Evolutionary conservation across 2,329 filamentous ascomycete genomes (phyloP).

Genomic region (Amylocarpus encephaloides): DNA sequence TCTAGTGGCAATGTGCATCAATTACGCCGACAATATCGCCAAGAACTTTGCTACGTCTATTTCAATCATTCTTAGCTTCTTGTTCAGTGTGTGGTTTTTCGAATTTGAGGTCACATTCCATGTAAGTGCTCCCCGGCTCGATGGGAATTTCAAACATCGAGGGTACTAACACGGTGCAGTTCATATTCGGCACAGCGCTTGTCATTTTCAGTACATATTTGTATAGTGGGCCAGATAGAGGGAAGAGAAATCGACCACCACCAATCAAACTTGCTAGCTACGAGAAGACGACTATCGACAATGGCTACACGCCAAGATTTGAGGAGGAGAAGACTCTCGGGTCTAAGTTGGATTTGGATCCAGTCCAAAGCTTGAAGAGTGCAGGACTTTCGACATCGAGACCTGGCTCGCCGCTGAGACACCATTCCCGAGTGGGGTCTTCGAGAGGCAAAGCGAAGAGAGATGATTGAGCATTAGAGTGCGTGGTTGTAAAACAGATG

Average conservation of each 20-base stretch:
- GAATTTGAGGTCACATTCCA: conserved; percentile 65
- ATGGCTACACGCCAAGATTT: conserved; percentile 28
- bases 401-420: conserved; percentile 41
- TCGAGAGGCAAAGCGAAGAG: conserved; percentile 34
- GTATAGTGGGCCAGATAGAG: conserved; percentile 67
- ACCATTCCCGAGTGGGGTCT: conserved; percentile 37
- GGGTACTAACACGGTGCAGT: conserved; percentile 45
- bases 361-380: conserved; percentile 31
- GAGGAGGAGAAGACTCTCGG: conserved; percentile 23
- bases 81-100: conserved; percentile 83
- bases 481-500: conserved; percentile 2
- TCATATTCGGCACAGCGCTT: conserved; percentile 69
- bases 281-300: conserved; percentile 54
- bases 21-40: conserved; percentile 80
- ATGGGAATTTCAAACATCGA: background rate
- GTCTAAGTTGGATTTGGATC: conserved; percentile 26
- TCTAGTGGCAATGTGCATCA: conserved; percentile 74
- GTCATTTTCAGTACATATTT: conserved; percentile 81
- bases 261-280: conserved; percentile 66
- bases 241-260: conserved; percentile 51
- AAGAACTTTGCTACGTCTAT: conserved; percentile 93
- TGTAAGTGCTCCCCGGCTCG: conserved; percentile 45
- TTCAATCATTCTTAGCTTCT: conserved; percentile 79
- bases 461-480: conserved; percentile 28
- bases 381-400: conserved; percentile 47